Percentiles rank a stretch among this genome's conserved stretches.
Evolutionary conservation across 2,329 filamentous ascomycete genomes (phyloP).

Genomic region (Penicillium sp.): DNA sequence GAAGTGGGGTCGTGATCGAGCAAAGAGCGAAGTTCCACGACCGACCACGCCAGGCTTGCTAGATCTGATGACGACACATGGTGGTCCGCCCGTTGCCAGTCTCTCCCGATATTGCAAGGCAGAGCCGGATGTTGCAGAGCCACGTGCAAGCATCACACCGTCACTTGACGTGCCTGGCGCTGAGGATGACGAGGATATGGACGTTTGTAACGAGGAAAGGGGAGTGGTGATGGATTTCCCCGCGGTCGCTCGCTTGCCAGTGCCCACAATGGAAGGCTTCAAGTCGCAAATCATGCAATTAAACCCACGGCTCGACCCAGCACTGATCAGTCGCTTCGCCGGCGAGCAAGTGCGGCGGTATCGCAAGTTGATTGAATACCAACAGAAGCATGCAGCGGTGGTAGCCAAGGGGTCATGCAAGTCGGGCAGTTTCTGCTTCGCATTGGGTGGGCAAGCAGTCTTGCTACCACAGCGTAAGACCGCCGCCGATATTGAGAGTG

Average conservation of each 20-base stretch:
- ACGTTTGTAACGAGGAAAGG: slow-evolving; percentile 63
- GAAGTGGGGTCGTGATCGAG: slow-evolving; percentile 55
- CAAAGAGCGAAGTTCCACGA: slow-evolving; percentile 62
- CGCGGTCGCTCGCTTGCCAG: slow-evolving; percentile 69
- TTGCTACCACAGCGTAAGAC: slow-evolving; percentile 62
- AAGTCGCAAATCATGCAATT: slow-evolving; percentile 73
- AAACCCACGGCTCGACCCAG: slow-evolving; percentile 72
- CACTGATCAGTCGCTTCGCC: slow-evolving; percentile 79
- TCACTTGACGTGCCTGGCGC: slow-evolving; percentile 36
- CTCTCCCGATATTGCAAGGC: slow-evolving; percentile 53
- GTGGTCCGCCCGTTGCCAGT: slow-evolving; percentile 64
- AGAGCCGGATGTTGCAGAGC: slow-evolving; percentile 21
- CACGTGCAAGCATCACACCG: slow-evolving; percentile 24
- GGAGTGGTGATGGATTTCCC: slow-evolving; percentile 67
- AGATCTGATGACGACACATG: slow-evolving; percentile 62
- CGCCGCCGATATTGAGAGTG: slow-evolving; percentile 64
- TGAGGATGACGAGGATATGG: slow-evolving; percentile 64
- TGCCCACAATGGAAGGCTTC: slow-evolving; percentile 78
- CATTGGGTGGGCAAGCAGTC: slow-evolving; percentile 69
- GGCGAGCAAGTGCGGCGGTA: slow-evolving; percentile 81
- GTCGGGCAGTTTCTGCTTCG: slow-evolving; percentile 68
- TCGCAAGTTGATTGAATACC: slow-evolving; percentile 73
- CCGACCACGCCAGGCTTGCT: slow-evolving; percentile 53
- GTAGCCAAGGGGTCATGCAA: slow-evolving; percentile 65
- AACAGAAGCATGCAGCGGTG: slow-evolving; percentile 71